These are phyloP conservation scores for Fusarium sp. DNA, from an alignment of 2,329 filamentous ascomycete species.

Conservation along the genomic window DNA sequence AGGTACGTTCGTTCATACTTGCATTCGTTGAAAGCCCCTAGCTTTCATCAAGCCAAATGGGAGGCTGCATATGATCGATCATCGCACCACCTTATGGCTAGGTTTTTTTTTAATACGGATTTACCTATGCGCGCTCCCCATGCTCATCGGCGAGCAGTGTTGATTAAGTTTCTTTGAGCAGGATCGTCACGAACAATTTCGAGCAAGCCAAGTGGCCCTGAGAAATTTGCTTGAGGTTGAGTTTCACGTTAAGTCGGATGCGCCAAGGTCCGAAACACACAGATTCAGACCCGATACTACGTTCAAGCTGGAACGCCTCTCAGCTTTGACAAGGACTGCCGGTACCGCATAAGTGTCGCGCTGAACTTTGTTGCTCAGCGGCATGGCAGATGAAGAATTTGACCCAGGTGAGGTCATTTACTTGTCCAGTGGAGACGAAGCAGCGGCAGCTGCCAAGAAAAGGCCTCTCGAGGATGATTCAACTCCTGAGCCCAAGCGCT, in stretches of 20 bases:
- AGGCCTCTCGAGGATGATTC: slow-evolving; percentile 42
- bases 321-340: not conserved
- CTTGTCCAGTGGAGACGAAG: slow-evolving; percentile 42
- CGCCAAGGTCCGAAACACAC: not conserved
- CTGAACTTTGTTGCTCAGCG: not conserved
- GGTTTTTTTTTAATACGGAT: slow-evolving; percentile 7
- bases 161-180: slow-evolving; percentile 22
- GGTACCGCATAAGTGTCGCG: not conserved
- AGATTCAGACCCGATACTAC: not conserved
- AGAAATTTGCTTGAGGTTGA: not conserved
- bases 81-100: slow-evolving; percentile 23
- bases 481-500: slow-evolving; percentile 37
- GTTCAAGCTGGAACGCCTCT: not conserved
- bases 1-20: slow-evolving; percentile 32
- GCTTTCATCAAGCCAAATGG: slow-evolving; percentile 21
- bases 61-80: slow-evolving; percentile 13
- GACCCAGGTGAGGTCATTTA: slow-evolving; percentile 39
- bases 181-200: slow-evolving; percentile 1
- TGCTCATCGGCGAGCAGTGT: slow-evolving; percentile 7
- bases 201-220: slow-evolving; percentile 16
- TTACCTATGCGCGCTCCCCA: not conserved
- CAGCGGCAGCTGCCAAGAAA: slow-evolving; percentile 39
- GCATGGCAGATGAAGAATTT: slow-evolving; percentile 33
- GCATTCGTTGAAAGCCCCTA: slow-evolving; percentile 10
- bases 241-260: slow-evolving; percentile 1